Percentiles rank a stretch among this genome's conserved stretches.
Conservation (phyloP, 2,329 filamentous ascomycete species). For the Venturia pyrina region DNA sequence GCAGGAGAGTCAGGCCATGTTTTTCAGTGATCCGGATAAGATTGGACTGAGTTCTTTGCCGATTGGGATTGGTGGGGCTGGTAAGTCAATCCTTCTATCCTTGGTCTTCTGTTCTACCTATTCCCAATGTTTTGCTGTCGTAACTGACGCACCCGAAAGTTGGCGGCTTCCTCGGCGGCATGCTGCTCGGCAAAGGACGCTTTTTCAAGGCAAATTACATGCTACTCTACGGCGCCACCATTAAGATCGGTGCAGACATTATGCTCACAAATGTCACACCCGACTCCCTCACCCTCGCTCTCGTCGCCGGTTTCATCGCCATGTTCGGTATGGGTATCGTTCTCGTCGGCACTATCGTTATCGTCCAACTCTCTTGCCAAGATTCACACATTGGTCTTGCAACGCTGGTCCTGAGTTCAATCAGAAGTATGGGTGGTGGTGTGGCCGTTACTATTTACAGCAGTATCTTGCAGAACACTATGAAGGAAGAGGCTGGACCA, state of each 20-base stretch:
- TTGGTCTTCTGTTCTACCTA: too few relatives aligned
- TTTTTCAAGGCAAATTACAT: slow-evolving; percentile 1
- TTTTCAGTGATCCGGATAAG: slow-evolving; percentile 12
- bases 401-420: slow-evolving; percentile 5
- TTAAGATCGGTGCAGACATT: not conserved
- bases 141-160: slow-evolving; percentile 1
- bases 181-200: slow-evolving; percentile 8
- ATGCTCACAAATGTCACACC: not conserved
- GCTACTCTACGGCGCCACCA: slow-evolving; percentile 9
- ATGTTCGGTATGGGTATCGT: slow-evolving; percentile 9
- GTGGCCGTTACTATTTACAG: slow-evolving; percentile 12
- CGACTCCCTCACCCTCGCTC: not conserved
- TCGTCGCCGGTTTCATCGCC: not conserved
- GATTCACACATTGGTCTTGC: slow-evolving; percentile 12
- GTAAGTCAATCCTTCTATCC: slow-evolving; percentile 5
- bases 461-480: slow-evolving; percentile 8
- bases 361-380: slow-evolving; percentile 10
- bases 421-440: slow-evolving; percentile 9
- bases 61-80: slow-evolving; percentile 7
- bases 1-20: slow-evolving; percentile 11
- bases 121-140: too few relatives aligned
- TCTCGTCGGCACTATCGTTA: slow-evolving; percentile 12
- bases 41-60: slow-evolving; percentile 12
- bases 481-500: not conserved
- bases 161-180: slow-evolving; percentile 12